Base-by-base conservation (phyloP, 148 eudicot species). In the Fagopyrum homotropicum region DNA sequence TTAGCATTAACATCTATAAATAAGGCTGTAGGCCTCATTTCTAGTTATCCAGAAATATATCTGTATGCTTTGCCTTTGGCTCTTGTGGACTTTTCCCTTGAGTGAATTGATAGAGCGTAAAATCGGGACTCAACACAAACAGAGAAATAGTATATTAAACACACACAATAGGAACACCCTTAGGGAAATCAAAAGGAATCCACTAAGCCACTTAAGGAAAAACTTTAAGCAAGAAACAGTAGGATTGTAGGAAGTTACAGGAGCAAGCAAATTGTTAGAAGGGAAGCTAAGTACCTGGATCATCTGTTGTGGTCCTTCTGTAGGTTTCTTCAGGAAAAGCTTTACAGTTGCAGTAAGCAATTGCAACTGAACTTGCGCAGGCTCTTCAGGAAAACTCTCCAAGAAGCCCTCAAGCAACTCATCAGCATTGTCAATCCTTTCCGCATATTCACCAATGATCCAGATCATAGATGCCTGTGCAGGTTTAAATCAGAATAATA, bases 221-320 rank as follows among this genome's bases (percentile, higher is more conserved):
- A 2, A 35, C 40, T 35, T 35, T 35, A 35, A 1, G 40, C 40
- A 35, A 1, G 40, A 35, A 35, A 35, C 40, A 35, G 3, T 35
- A 35, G 40, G 54, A 35, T 2, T 1, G 3, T 35, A 35, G 40
- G 54, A 50, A 50, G 9, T 50, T 50, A 50, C 54, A 50, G 3
- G 12, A 14, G 54, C 54, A 50, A 50, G 54, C 54, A 50, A 35
- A 35, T 50, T 3, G 54, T 50, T 7, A 7, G 3, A 7, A 50
- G 12, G 10, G 10, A 50, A 50, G 54, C 54, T 50, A 9, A 7
- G 6, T 50, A 50, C 54, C 97, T 93, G 97, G 81, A 91, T 93
- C 97, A 93, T 93, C 84, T 93, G 98, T 75, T 93, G 98, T 54
- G 98, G 98, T 73, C 98, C 98, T 80, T 93, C 98, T 72, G 97